Evolutionary conservation across 2,329 filamentous ascomycete genomes (phyloP).

Genomic region (Sphaerostilbella broomeana): DNA sequence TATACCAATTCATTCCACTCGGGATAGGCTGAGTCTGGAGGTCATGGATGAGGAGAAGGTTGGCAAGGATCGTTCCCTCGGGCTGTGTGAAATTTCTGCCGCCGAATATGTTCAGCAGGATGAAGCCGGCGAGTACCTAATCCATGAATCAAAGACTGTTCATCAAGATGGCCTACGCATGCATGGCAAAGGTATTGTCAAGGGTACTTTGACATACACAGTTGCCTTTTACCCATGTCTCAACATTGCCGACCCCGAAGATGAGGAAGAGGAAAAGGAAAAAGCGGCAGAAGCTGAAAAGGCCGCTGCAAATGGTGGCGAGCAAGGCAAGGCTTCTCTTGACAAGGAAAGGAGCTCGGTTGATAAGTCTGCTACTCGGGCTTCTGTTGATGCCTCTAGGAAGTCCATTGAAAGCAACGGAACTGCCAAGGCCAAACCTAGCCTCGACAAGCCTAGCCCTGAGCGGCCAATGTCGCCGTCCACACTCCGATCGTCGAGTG

Average conservation of each 20-base stretch:
- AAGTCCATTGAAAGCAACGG: constrained; percentile 10
- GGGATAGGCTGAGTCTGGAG: constrained; percentile 80
- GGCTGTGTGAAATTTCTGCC: constrained; percentile 68
- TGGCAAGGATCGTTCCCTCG: constrained; percentile 83
- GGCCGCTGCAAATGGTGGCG: constrained; percentile 10
- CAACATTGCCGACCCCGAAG: constrained; percentile 81
- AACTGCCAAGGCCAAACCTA: not conserved
- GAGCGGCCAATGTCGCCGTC: constrained; percentile 27
- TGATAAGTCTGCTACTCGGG: constrained; percentile 6
- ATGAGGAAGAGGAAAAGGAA: constrained; percentile 58
- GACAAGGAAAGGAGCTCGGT: constrained; percentile 13
- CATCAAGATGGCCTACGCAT: constrained; percentile 64
- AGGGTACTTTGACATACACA: constrained; percentile 77
- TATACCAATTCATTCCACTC: constrained; percentile 75
- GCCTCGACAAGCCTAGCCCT: constrained; percentile 22
- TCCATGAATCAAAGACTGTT: constrained; percentile 67
- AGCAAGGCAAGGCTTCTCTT: constrained; percentile 3
- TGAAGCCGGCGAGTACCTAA: constrained; percentile 72
- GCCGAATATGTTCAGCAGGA: constrained; percentile 73
- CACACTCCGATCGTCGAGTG: constrained; percentile 30
- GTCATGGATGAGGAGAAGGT: constrained; percentile 96
- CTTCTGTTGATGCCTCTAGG: constrained; percentile 5
- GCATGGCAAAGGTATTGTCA: constrained; percentile 64
- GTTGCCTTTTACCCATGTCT: constrained; percentile 86
- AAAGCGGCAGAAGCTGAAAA: constrained; percentile 34